Evolutionary conservation across 176 grass and related monocot genomes (phyloP).

Genomic region (Juncus effusus): DNA sequence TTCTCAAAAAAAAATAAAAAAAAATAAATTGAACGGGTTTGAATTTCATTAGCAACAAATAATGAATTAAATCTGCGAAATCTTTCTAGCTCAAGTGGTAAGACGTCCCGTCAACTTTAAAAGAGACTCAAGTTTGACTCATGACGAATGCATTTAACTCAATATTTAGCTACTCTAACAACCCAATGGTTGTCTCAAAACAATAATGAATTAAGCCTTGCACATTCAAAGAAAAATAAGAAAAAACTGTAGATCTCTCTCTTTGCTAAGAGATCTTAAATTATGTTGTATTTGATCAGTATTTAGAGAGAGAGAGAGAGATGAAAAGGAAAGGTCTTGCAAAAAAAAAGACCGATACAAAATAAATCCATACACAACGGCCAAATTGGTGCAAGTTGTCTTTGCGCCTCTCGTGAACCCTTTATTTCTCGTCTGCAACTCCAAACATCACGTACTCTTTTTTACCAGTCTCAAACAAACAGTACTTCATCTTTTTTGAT

Average conservation of each 20-base stretch:
- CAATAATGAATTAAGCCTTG: no score
- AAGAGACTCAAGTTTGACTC: no score
- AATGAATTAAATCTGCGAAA: no score
- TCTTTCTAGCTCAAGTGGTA: no score
- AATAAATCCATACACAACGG: constrained; percentile 32
- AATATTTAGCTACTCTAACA: no score
- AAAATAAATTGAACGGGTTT: no score
- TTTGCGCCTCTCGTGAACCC: constrained; percentile 51
- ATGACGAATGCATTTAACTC: no score
- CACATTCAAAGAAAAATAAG: not conserved
- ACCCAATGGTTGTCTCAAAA: no score
- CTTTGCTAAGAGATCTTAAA: constrained; percentile 13
- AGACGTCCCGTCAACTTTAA: no score
- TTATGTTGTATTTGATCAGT: constrained; percentile 10
- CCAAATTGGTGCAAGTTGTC: constrained; percentile 62
- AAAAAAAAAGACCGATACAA: constrained; percentile 39
- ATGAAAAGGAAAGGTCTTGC: constrained; percentile 31
- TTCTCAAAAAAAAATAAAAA: no score
- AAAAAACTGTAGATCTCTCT: constrained; percentile 13
- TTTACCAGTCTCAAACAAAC: constrained; percentile 54
- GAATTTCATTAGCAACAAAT: no score
- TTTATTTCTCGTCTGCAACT: not conserved
- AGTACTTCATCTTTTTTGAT: constrained; percentile 26
- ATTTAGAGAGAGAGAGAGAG: constrained; percentile 22
- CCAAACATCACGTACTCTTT: not conserved